Percentiles rank a stretch among this genome's conserved stretches.
phyloP scores from a whole-genome alignment of 2,329 filamentous ascomycete genomes.

The Botrytis paeoniae region DNA sequence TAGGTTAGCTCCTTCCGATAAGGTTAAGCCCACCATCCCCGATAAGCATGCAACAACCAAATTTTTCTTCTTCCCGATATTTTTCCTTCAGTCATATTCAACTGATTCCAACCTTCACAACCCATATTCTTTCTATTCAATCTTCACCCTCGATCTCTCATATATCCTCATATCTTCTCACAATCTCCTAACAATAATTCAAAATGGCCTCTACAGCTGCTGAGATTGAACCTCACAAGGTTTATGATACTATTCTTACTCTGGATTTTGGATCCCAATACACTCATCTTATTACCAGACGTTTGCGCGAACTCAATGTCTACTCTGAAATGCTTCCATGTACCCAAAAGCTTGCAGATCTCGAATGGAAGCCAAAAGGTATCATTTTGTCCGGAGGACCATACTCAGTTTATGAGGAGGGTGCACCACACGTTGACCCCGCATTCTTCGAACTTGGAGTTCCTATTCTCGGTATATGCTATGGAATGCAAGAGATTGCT shows the following conservation, averaged over 20 bases:
- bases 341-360: conserved; percentile 74
- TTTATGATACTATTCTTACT: conserved; percentile 59
- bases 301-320: conserved; percentile 74
- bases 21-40: neutral
- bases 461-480: conserved; percentile 41
- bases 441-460: conserved; percentile 59
- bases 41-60: conserved; percentile 12
- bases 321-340: conserved; percentile 88
- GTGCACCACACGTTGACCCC: conserved; percentile 75
- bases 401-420: conserved; percentile 77
- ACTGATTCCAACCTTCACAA: neutral
- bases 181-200: neutral
- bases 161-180: neutral
- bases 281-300: conserved; percentile 62
- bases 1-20: neutral
- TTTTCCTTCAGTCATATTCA: conserved; percentile 4
- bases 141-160: no score
- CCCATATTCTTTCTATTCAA: neutral
- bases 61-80: conserved; percentile 12
- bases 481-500: conserved; percentile 67
- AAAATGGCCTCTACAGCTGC: conserved; percentile 12
- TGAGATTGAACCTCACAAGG: conserved; percentile 32
- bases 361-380: conserved; percentile 77
- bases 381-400: conserved; percentile 73
- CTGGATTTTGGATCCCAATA: conserved; percentile 72